These are phyloP conservation scores for Aspergillus versicolor DNA, from an alignment of 2,329 filamentous ascomycete genomes.

Conservation along the genomic window DNA sequence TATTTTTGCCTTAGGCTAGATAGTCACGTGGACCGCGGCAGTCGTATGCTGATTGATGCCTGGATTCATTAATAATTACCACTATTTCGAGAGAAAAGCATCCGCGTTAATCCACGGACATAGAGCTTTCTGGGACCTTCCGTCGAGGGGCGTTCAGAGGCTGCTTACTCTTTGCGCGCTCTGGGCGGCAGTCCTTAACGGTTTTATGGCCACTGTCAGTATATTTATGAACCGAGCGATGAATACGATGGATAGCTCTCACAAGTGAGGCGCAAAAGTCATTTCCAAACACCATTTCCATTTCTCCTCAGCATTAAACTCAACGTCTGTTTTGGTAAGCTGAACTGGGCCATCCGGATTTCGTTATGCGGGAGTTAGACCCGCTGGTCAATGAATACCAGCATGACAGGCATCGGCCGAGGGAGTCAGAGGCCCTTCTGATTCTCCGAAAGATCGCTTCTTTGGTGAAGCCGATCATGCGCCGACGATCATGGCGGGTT, in stretches of 20 bases:
- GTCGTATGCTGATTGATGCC: neutral
- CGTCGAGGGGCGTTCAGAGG: neutral
- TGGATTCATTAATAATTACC: constrained; percentile 6
- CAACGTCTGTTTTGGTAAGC: neutral
- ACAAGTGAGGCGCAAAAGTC: neutral
- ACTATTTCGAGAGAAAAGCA: neutral
- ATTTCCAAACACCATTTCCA: neutral
- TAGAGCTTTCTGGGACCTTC: constrained; percentile 1
- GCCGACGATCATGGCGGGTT: constrained; percentile 78
- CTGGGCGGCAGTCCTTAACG: neutral
- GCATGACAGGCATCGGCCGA: constrained; percentile 50
- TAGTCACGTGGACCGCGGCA: constrained; percentile 3
- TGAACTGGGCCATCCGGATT: neutral
- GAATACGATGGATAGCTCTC: neutral
- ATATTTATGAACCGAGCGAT: neutral
- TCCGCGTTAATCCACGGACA: neutral
- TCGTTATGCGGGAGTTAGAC: constrained; percentile 46
- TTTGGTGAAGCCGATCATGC: constrained; percentile 92
- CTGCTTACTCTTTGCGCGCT: neutral
- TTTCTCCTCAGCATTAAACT: neutral
- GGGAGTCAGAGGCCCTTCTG: constrained; percentile 53
- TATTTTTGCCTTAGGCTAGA: neutral
- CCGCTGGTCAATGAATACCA: constrained; percentile 52
- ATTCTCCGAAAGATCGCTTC: constrained; percentile 79
- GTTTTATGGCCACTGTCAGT: neutral